Conservation (phyloP, 306 rosid species). For the Pyrus communis region DNA sequence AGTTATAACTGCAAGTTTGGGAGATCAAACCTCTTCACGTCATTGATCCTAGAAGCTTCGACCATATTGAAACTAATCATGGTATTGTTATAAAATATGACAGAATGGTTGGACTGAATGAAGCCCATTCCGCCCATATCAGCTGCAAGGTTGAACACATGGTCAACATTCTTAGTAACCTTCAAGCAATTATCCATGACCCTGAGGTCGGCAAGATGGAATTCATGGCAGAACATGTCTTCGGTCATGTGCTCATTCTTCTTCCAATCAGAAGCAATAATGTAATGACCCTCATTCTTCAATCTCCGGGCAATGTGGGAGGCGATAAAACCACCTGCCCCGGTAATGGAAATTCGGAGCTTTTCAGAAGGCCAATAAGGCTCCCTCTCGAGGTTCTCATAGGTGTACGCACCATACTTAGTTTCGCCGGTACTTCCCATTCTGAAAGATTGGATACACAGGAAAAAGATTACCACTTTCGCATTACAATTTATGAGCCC, state of each 20-base stretch:
- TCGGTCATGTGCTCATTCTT: slow-evolving; percentile 96
- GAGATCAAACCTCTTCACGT: slow-evolving; percentile 70
- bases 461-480: neutral
- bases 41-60: slow-evolving; percentile 82
- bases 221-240: slow-evolving; percentile 94
- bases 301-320: slow-evolving; percentile 97
- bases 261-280: slow-evolving; percentile 98
- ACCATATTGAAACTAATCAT: slow-evolving; percentile 99
- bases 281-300: slow-evolving; percentile 89
- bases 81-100: slow-evolving; percentile 90
- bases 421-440: slow-evolving; percentile 69
- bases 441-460: slow-evolving; percentile 33
- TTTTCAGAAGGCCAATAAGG: slow-evolving; percentile 88
- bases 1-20: neutral
- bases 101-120: slow-evolving; percentile 97
- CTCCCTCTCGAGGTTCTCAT: slow-evolving; percentile 75
- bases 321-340: slow-evolving; percentile 95
- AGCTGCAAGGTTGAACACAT: slow-evolving; percentile 97
- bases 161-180: slow-evolving; percentile 75
- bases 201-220: slow-evolving; percentile 92
- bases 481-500: neutral
- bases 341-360: slow-evolving; percentile 83
- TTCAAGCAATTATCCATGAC: slow-evolving; percentile 95
- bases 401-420: slow-evolving; percentile 69
- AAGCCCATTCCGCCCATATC: slow-evolving; percentile 99